phyloP scores from a whole-genome alignment of 2,329 filamentous ascomycete species.

The Peltaster fructicola region DNA sequence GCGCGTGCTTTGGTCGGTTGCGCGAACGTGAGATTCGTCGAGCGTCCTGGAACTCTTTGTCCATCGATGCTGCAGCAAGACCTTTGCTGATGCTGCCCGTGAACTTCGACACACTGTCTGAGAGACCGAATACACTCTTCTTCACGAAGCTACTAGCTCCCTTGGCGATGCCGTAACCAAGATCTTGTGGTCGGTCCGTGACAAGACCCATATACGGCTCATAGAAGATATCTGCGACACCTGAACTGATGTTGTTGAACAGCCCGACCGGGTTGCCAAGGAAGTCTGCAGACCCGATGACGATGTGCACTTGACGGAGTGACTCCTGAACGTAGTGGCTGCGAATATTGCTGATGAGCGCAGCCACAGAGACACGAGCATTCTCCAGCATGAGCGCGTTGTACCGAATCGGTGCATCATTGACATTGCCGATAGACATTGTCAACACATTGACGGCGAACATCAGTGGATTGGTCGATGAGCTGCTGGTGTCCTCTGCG shows the following conservation, averaged over 20 bases:
- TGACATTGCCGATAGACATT: conserved; percentile 98
- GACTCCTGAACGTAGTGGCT: conserved; percentile 96
- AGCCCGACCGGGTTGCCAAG: conserved; percentile 91
- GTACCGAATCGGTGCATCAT: conserved; percentile 84
- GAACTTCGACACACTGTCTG: conserved; percentile 93
- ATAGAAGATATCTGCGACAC: conserved; percentile 96
- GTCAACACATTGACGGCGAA: conserved; percentile 97
- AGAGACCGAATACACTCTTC: conserved; percentile 95
- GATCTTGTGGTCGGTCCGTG: conserved; percentile 84
- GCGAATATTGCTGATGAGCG: conserved; percentile 70
- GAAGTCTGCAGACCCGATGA: conserved; percentile 93
- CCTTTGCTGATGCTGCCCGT: conserved; percentile 96
- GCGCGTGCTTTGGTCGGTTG: conserved; percentile 88
- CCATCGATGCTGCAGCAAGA: conserved; percentile 80
- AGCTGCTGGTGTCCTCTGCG: conserved; percentile 77
- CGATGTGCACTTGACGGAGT: conserved; percentile 89
- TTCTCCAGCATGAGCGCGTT: conserved; percentile 93
- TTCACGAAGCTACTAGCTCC: conserved; percentile 95
- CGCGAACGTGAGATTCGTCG: conserved; percentile 82
- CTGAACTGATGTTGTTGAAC: conserved; percentile 96
- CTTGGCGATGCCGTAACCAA: conserved; percentile 88
- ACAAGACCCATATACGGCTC: conserved; percentile 97
- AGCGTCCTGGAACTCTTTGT: conserved; percentile 97
- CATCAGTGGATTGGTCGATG: conserved; percentile 82
- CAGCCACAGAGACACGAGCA: conserved; percentile 69